Conservation (phyloP, 2,329 filamentous ascomycete species). For the Fusarium abutilonis region DNA sequence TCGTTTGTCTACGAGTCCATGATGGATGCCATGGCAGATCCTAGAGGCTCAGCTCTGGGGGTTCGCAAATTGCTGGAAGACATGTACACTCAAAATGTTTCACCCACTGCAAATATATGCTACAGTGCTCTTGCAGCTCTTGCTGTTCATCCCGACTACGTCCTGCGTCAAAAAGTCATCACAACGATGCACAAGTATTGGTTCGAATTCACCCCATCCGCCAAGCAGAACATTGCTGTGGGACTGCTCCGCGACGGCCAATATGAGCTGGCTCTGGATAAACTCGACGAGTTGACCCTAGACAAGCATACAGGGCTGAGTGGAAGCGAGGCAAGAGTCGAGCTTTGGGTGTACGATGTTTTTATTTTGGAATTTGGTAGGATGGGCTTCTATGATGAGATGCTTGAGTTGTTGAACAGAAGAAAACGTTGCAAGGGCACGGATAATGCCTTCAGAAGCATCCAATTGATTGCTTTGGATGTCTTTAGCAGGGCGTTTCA, state of each 20-base stretch:
- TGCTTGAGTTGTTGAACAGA: conserved; percentile 72
- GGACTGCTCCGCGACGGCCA: conserved; percentile 84
- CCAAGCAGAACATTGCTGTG: conserved; percentile 73
- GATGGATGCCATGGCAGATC: conserved; percentile 75
- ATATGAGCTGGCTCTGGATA: conserved; percentile 80
- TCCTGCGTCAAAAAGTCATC: conserved; percentile 76
- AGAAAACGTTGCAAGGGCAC: conserved; percentile 55
- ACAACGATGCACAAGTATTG: conserved; percentile 78
- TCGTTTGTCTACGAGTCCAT: conserved; percentile 76
- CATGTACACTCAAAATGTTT: conserved; percentile 70
- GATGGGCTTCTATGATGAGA: conserved; percentile 79
- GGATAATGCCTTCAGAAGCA: conserved; percentile 54
- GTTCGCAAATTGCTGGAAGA: conserved; percentile 74
- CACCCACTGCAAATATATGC: conserved; percentile 73
- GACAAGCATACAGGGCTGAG: conserved; percentile 74
- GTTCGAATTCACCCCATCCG: conserved; percentile 62
- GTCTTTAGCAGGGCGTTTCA: conserved; percentile 72
- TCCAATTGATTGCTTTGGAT: conserved; percentile 81
- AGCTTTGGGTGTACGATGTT: conserved; percentile 81
- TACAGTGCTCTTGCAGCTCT: conserved; percentile 77
- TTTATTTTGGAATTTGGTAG: conserved; percentile 79
- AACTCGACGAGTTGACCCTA: conserved; percentile 80
- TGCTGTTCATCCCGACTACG: conserved; percentile 85
- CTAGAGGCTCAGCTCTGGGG: conserved; percentile 72
- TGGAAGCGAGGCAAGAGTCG: conserved; percentile 62